Conservation (phyloP, 768 basidiomycete species). For the Agrocybe pediades region DNA sequence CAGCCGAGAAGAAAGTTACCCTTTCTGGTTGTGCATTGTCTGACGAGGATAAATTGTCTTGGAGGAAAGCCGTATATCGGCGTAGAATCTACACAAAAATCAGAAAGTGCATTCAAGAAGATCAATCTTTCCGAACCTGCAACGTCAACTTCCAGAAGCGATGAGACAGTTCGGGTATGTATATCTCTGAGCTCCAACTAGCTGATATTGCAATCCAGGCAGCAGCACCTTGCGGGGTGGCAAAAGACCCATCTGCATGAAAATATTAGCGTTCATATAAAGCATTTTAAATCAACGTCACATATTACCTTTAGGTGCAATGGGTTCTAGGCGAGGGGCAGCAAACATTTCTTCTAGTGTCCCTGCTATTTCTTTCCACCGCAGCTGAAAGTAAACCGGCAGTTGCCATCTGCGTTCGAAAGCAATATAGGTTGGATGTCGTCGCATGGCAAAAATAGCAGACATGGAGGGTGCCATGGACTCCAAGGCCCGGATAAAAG, state of each 20-base stretch:
- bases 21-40: background rate
- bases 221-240: conserved; percentile 56
- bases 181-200: conserved; percentile 89
- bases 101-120: no score
- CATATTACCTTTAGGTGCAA: conserved; percentile 40
- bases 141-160: conserved; percentile 92
- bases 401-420: conserved; percentile 94
- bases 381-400: conserved; percentile 93
- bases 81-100: background rate
- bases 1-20: no score
- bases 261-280: background rate
- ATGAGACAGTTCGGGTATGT: conserved; percentile 77
- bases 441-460: conserved; percentile 71
- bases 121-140: conserved; percentile 55
- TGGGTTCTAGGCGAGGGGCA: conserved; percentile 41
- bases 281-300: background rate
- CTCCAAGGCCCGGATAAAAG: conserved; percentile 83
- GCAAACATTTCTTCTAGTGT: conserved; percentile 71
- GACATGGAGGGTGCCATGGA: conserved; percentile 75
- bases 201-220: conserved; percentile 72
- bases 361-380: conserved; percentile 92
- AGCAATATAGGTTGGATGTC: conserved; percentile 64
- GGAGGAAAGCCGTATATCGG: background rate
- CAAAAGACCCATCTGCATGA: conserved; percentile 23
- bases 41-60: background rate